Base-by-base conservation (phyloP, 768 basidiomycete species). In the Panellus pusillus region DNA sequence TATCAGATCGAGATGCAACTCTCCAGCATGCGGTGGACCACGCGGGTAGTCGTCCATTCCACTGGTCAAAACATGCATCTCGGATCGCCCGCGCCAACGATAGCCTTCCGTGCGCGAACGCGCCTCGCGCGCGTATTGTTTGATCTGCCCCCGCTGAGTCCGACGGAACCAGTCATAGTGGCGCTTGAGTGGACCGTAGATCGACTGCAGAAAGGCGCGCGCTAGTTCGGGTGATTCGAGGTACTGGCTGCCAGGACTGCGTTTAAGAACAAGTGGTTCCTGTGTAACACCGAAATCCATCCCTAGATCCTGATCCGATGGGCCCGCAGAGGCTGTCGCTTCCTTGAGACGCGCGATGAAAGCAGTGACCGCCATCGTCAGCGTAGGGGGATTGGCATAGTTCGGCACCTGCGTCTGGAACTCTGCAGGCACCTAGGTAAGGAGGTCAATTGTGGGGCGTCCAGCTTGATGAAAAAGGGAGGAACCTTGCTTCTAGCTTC, bases 31-130 rank as follows among this genome's bases (percentile, higher is more conserved):
- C 6, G 95, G 89, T 24, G 86, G 83, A 13, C 90, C 93, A 49
- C 95, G 81, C 11, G 95, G 95, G 69, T 95, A 98, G 70, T 98
- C 95, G 67, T 98, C 95, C 85, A 98, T 87, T 1, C 95, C 95
- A 63, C 89, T 92, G 0, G 96, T 97, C 52, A 98, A 73, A 36
- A 98, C 89, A 69, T 96, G 93, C 24, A 79, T 78, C 63, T 86
- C 80, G 7, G 91, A 89, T 38, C 95, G 78, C 27, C 95, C 95
- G 29, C 96, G 82, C 96, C 95, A 98, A 31, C 95, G 81, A 72
- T 97, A 98, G 1, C 82, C 94, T 69, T 98, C 94, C 1, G 84
- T 84, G 47, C 87, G 78, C n/a, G 91, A 91, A n/a, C 88, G 82
- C 2, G 92, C 87, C 51, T 80, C 81, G 32, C 95, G 81, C 3